Conservation (phyloP, 305 asterid species). For the Coffea humblotiana region DNA sequence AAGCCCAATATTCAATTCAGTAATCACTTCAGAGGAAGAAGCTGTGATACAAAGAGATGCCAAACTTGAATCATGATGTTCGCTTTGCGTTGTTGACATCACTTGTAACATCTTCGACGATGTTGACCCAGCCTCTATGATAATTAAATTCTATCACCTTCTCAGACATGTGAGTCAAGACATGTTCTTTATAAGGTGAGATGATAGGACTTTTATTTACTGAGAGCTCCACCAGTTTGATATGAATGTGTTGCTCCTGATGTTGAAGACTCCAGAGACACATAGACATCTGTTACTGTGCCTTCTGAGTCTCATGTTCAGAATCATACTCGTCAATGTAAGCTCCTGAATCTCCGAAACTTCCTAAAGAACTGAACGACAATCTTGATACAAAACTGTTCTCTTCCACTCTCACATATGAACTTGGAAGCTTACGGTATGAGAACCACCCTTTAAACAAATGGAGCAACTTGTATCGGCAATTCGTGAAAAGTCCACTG, state of each 20-base stretch:
- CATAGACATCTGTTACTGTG: not conserved
- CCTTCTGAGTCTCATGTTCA: not conserved
- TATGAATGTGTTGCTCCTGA: not conserved
- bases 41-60: too few species aligned
- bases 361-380: conserved; percentile 30
- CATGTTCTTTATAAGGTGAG: not conserved
- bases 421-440: conserved; percentile 40
- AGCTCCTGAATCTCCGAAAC: conserved; percentile 27
- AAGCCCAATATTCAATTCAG: too few species aligned
- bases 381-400: conserved; percentile 33
- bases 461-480: conserved; percentile 36
- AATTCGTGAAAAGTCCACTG: conserved; percentile 20
- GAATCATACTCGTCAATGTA: not conserved
- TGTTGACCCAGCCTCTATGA: not conserved
- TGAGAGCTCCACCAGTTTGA: not conserved
- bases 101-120: not conserved
- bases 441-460: conserved; percentile 54
- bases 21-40: too few species aligned
- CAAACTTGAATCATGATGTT: too few species aligned
- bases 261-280: not conserved
- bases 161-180: not conserved
- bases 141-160: not conserved
- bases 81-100: not conserved
- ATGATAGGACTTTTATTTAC: not conserved
- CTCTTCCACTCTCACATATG: conserved; percentile 31